Percentiles rank a stretch among this genome's conserved stretches.
These are phyloP conservation scores for Dictyostelium intermedium DNA, from an alignment of 78 protist genomes.

Conservation along the genomic window DNA sequence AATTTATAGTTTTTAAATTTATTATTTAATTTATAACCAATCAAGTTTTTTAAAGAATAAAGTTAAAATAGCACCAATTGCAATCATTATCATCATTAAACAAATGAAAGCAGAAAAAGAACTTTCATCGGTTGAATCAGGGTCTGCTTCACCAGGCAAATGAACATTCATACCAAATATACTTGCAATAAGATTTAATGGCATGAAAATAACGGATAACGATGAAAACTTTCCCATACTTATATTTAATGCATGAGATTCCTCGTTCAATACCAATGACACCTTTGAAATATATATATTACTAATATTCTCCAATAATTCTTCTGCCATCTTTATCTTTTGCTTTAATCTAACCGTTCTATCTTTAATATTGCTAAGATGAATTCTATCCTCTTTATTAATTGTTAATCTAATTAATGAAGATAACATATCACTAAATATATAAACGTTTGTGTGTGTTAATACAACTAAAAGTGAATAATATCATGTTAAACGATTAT, in stretches of 20 bases:
- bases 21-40: slow-evolving; percentile 16
- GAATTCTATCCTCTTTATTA: slow-evolving; percentile 10
- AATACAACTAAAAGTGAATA: too few relatives aligned
- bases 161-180: slow-evolving; percentile 55
- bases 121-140: not conserved
- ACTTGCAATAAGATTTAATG: slow-evolving; percentile 29
- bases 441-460: too few relatives aligned
- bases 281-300: slow-evolving; percentile 44
- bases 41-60: not conserved
- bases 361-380: slow-evolving; percentile 50
- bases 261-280: slow-evolving; percentile 52
- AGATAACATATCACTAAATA: slow-evolving; percentile 46
- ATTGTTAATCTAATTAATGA: slow-evolving; percentile 32
- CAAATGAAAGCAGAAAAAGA: not conserved
- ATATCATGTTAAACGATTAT: too few relatives aligned
- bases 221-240: slow-evolving; percentile 23
- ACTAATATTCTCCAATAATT: slow-evolving; percentile 46
- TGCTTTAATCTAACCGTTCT: slow-evolving; percentile 28
- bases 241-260: slow-evolving; percentile 51
- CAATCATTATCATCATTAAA: not conserved
- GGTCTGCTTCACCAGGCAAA: slow-evolving; percentile 11
- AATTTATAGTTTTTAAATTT: too few relatives aligned
- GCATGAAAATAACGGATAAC: slow-evolving; percentile 53
- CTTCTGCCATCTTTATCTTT: slow-evolving; percentile 47
- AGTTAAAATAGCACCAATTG: not conserved